These are phyloP conservation scores for Hypomyces perniciosus DNA, from an alignment of 2,329 filamentous ascomycete species.

Conservation along the genomic window DNA sequence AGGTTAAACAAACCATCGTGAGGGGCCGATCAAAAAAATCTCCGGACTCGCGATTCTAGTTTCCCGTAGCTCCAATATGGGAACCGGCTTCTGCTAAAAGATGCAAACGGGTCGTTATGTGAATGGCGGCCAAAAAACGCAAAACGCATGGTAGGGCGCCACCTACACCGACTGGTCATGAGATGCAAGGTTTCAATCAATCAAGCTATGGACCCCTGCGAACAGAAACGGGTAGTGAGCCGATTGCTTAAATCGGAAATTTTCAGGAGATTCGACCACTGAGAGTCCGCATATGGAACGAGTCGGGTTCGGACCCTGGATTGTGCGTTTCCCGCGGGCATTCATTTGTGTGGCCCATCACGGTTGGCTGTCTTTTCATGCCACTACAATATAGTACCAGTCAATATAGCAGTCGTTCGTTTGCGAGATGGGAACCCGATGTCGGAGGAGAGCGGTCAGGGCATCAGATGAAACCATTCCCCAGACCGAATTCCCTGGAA, in stretches of 20 bases:
- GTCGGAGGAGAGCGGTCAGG: too few species aligned
- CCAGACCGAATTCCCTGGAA: too few species aligned
- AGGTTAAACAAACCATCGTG: too few species aligned
- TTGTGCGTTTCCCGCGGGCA: background rate
- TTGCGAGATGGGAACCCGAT: too few species aligned
- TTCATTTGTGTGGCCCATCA: too few species aligned
- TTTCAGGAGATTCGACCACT: constrained; percentile 9
- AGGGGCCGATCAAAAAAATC: background rate
- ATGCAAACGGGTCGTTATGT: background rate
- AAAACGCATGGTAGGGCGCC: background rate
- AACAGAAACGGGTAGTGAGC: background rate
- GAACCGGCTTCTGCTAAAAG: background rate
- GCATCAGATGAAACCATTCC: too few species aligned
- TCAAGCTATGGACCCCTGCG: background rate
- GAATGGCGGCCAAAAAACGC: background rate
- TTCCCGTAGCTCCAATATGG: background rate
- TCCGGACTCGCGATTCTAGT: background rate
- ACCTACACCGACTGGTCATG: background rate
- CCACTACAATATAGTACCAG: too few species aligned
- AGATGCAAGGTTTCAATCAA: background rate
- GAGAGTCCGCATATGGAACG: background rate
- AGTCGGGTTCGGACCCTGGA: background rate
- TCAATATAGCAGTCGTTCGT: too few species aligned
- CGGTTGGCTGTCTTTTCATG: too few species aligned
- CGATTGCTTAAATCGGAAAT: constrained; percentile 12